Percentiles rank a stretch among this genome's conserved stretches.
Evolutionary conservation across 2,329 filamentous ascomycete genomes (phyloP).

Genomic region (Talaromyces amestolkiae): DNA sequence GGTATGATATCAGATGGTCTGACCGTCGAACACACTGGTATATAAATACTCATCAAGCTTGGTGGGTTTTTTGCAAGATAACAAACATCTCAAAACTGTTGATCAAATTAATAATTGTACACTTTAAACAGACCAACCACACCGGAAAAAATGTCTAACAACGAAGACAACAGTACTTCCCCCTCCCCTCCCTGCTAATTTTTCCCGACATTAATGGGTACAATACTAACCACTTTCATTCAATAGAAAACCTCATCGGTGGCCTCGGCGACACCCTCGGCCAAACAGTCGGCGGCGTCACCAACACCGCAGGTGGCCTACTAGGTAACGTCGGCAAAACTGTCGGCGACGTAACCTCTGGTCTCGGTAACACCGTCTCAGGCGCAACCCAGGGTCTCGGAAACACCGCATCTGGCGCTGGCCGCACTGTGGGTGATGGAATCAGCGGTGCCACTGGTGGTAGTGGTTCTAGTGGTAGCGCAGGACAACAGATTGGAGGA

Average conservation of each 20-base stretch:
- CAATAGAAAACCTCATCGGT: slow-evolving; percentile 8
- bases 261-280: slow-evolving; percentile 29
- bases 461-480: not conserved
- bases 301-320: slow-evolving; percentile 25
- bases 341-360: slow-evolving; percentile 26
- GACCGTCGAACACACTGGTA: not conserved
- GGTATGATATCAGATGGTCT: slow-evolving; percentile 10
- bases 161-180: slow-evolving; percentile 3
- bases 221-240: not conserved
- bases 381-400: slow-evolving; percentile 26
- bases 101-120: not conserved
- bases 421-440: slow-evolving; percentile 27
- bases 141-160: slow-evolving; percentile 10
- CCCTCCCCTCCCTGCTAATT: not conserved
- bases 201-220: no score
- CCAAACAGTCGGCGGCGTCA: slow-evolving; percentile 28
- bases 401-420: slow-evolving; percentile 26
- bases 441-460: slow-evolving; percentile 14
- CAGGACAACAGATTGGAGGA: slow-evolving; percentile 15
- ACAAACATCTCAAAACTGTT: not conserved
- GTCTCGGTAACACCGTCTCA: slow-evolving; percentile 32
- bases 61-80: not conserved
- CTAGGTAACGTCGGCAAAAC: slow-evolving; percentile 30
- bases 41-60: not conserved
- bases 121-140: not conserved